These are phyloP conservation scores for Scutellospora calospora DNA, from an alignment of 371 early-diverging fungal species.

Conservation along the genomic window DNA sequence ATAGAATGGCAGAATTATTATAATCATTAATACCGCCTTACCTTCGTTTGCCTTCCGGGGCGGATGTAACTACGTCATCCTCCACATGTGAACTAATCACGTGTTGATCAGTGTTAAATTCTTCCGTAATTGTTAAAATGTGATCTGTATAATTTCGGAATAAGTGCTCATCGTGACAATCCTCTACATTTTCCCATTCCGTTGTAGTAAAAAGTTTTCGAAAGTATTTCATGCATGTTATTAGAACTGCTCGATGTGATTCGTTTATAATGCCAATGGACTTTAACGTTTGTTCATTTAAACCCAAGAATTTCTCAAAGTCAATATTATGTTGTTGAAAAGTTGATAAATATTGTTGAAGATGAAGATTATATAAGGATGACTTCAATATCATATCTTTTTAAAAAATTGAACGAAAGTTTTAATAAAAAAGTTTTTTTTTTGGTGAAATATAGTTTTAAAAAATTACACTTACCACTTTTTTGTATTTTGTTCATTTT, in stretches of 20 bases:
- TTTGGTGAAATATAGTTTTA: too few relatives aligned
- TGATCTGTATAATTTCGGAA: too few relatives aligned
- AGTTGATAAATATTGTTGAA: conserved; percentile 25
- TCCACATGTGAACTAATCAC: not conserved
- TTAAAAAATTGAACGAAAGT: not conserved
- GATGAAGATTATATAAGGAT: not conserved
- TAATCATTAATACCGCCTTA: not conserved
- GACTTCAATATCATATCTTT: not conserved
- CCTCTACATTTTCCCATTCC: not conserved
- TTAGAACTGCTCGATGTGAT: not conserved
- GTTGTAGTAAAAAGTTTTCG: not conserved
- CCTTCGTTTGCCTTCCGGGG: not conserved
- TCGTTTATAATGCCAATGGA: not conserved
- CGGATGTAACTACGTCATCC: not conserved
- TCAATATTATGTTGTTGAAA: conserved; percentile 27
- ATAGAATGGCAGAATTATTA: not conserved
- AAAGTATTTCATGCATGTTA: not conserved
- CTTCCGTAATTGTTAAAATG: not conserved
- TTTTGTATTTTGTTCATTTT: too few relatives aligned
- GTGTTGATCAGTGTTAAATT: not conserved
- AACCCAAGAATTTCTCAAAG: not conserved
- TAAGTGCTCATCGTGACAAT: not conserved
- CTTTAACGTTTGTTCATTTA: conserved; percentile 18
- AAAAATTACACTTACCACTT: too few relatives aligned
- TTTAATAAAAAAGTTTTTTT: not conserved